Evolutionary conservation across 768 basidiomycete genomes (phyloP).

Genomic region (Termitomyces titanicus): DNA sequence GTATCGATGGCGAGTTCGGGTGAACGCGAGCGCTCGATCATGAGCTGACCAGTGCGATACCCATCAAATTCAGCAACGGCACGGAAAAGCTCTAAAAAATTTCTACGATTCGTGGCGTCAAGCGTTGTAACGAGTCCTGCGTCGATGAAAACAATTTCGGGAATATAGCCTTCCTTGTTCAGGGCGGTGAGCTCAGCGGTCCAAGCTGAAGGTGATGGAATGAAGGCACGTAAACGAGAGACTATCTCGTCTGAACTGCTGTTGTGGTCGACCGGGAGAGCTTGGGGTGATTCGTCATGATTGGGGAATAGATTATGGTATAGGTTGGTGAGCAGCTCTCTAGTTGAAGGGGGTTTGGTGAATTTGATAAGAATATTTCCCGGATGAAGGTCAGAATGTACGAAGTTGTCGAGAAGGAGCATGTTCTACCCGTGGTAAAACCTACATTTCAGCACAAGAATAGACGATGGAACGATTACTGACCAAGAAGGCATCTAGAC

Average conservation of each 20-base stretch:
- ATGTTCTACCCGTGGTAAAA: slow-evolving; percentile 71
- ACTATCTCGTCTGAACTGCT: slow-evolving; percentile 66
- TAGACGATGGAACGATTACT: slow-evolving; percentile 23
- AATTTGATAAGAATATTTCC: slow-evolving; percentile 99
- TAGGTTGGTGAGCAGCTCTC: slow-evolving; percentile 58
- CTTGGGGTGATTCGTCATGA: slow-evolving; percentile 21
- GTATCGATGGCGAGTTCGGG: slow-evolving; percentile 88
- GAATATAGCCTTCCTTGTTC: slow-evolving; percentile 72
- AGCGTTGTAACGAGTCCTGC: slow-evolving; percentile 92
- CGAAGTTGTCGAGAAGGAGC: slow-evolving; percentile 97
- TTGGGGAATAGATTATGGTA: slow-evolving; percentile 49
- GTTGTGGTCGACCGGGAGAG: slow-evolving; percentile 35
- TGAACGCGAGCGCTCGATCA: slow-evolving; percentile 91
- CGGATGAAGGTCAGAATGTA: slow-evolving; percentile 87
- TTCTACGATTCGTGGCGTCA: slow-evolving; percentile 74
- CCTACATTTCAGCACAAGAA: not conserved
- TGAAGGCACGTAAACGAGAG: slow-evolving; percentile 59
- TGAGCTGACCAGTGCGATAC: slow-evolving; percentile 90
- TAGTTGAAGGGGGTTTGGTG: slow-evolving; percentile 75
- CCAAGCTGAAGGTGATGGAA: slow-evolving; percentile 64
- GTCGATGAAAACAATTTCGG: slow-evolving; percentile 95
- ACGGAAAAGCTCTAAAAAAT: slow-evolving; percentile 96
- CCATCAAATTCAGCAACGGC: slow-evolving; percentile 97
- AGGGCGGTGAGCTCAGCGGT: slow-evolving; percentile 59
- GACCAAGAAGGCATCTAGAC: slow-evolving; percentile 93